Conservation (phyloP, 139 green algal species). For the Haematococcus lacustris region DNA sequence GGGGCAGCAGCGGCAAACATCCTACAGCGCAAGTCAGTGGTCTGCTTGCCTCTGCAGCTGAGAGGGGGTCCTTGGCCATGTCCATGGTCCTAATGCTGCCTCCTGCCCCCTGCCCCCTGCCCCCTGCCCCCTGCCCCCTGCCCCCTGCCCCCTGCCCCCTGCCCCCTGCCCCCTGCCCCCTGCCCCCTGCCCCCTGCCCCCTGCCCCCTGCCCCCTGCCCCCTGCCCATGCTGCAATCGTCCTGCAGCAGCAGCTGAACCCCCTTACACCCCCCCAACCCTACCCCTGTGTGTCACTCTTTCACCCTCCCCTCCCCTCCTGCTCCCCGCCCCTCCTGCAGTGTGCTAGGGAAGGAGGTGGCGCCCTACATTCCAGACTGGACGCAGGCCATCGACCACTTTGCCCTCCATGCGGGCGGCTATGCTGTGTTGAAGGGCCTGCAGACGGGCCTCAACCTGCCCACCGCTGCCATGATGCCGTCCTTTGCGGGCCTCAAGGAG, state of each 20-base stretch:
- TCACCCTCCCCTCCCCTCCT: no score
- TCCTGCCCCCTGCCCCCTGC: no score
- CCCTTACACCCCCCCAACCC: no score
- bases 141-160: no score
- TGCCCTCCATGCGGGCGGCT: constrained; percentile 47
- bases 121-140: no score
- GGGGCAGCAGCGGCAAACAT: constrained; percentile 25
- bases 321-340: no score
- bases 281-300: no score
- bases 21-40: constrained; percentile 3
- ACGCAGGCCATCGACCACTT: constrained; percentile 45
- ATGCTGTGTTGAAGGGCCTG: constrained; percentile 55
- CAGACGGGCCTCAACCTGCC: constrained; percentile 43
- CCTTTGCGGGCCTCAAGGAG: constrained; percentile 40
- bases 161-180: no score
- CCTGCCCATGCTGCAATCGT: neutral
- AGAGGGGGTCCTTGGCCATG: neutral
- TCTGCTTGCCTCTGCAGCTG: neutral
- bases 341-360: no score
- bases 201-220: no score
- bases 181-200: no score
- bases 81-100: no score
- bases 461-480: constrained; percentile 32
- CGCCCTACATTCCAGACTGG: constrained; percentile 47
- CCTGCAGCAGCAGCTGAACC: neutral